Evolutionary conservation across 192 early-diverging fungal genomes (phyloP).

Genomic region (Backusella luteola): DNA sequence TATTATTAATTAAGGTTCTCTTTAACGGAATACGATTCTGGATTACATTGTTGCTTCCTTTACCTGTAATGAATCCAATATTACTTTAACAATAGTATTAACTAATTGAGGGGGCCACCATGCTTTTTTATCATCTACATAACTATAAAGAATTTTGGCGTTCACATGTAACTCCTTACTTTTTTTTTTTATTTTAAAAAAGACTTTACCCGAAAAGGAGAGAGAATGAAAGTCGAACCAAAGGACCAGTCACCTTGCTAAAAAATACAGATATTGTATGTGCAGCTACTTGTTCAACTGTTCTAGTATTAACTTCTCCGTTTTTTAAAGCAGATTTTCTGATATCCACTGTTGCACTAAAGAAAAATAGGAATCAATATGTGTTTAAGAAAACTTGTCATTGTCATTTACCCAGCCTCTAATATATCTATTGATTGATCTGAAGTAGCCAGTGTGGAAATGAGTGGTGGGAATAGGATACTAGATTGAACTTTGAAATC

Average conservation of each 20-base stretch:
- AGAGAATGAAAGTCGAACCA: conserved; percentile 15
- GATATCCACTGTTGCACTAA: background rate
- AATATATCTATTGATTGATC: background rate
- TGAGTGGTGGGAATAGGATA: conserved; percentile 57
- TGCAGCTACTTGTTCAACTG: background rate
- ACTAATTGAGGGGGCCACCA: conserved; percentile 40
- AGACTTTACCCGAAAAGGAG: conserved; percentile 18
- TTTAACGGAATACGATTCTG: background rate
- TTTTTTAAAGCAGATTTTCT: background rate
- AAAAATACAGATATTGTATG: conserved; percentile 2
- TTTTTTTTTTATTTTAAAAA: background rate
- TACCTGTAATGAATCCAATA: conserved; percentile 39
- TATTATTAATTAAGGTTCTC: background rate
- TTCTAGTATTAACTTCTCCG: background rate
- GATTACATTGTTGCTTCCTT: background rate
- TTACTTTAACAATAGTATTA: conserved; percentile 23
- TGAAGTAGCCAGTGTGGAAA: conserved; percentile 19
- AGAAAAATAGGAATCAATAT: background rate
- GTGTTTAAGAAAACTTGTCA: background rate
- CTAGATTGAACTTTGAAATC: conserved; percentile 60
- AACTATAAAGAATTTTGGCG: conserved; percentile 9
- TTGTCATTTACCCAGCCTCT: background rate
- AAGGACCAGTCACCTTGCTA: conserved; percentile 16
- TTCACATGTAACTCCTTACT: background rate
- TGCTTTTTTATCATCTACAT: conserved; percentile 24